Evolutionary conservation across 805 yeast species (phyloP).

Genomic region (Limtongia smithiae): DNA sequence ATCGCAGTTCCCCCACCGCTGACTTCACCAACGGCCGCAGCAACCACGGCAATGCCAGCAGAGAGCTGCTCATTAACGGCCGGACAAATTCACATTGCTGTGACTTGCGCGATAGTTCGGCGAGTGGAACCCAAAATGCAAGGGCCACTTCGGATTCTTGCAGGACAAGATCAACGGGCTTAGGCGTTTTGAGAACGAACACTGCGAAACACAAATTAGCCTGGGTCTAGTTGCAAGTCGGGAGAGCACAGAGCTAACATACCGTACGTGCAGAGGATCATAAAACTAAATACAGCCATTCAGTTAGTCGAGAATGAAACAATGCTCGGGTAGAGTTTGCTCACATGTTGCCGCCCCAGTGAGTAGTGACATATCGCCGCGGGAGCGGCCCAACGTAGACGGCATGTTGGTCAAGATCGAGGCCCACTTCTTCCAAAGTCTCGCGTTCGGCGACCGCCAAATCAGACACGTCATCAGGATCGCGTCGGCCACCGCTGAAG

Average conservation of each 20-base stretch:
- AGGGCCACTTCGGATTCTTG: slow-evolving; percentile 40
- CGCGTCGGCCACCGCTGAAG: slow-evolving; percentile 39
- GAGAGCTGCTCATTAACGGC: slow-evolving; percentile 27
- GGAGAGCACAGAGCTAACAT: not conserved
- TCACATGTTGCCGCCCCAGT: slow-evolving; percentile 36
- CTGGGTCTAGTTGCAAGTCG: not conserved
- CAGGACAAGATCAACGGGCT: slow-evolving; percentile 27
- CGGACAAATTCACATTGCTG: slow-evolving; percentile 23
- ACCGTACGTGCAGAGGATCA: slow-evolving; percentile 39
- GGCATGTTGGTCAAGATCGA: slow-evolving; percentile 35
- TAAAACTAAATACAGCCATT: slow-evolving; percentile 22
- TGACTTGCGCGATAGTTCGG: slow-evolving; percentile 29
- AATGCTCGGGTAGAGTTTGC: not conserved
- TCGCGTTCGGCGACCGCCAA: slow-evolving; percentile 40
- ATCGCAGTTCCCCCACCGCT: slow-evolving; percentile 5
- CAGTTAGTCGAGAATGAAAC: not conserved
- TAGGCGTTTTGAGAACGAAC: slow-evolving; percentile 32
- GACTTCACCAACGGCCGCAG: not conserved
- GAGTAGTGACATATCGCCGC: slow-evolving; percentile 37
- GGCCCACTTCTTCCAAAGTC: slow-evolving; percentile 41
- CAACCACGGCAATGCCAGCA: not conserved
- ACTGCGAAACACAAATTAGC: slow-evolving; percentile 30
- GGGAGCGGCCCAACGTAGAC: slow-evolving; percentile 37
- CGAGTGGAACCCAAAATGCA: slow-evolving; percentile 40
- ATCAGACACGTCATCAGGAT: slow-evolving; percentile 37